Evolutionary conservation across 2,329 filamentous ascomycete genomes (phyloP).

Genomic region (Diaporthe sp.): DNA sequence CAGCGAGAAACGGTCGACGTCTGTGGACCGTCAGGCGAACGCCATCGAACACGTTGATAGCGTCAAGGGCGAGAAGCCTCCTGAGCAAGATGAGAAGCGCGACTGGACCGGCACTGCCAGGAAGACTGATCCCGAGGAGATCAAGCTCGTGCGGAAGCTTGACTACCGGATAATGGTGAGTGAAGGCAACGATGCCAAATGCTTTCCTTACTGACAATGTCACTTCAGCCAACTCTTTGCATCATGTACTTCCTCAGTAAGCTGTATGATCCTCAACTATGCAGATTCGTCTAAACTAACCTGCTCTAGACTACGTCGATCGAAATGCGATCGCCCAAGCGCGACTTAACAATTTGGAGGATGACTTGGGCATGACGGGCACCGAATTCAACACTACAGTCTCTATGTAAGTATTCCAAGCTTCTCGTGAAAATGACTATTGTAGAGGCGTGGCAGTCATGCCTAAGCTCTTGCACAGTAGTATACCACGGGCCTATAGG

Average conservation of each 20-base stretch:
- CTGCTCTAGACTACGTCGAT: constrained; percentile 19
- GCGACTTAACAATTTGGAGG: constrained; percentile 19
- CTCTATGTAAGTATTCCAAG: neutral
- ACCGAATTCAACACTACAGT: constrained; percentile 34
- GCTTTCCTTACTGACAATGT: neutral
- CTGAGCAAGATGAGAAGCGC: constrained; percentile 10
- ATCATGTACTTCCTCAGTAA: constrained; percentile 32
- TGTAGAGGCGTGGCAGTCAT: neutral
- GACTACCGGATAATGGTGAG: constrained; percentile 53
- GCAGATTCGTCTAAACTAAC: too few species aligned
- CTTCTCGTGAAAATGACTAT: neutral
- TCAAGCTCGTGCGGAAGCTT: constrained; percentile 54
- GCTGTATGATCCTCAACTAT: too few species aligned
- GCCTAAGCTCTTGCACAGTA: neutral
- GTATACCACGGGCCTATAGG: accelerated
- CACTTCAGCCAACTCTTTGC: constrained; percentile 15
- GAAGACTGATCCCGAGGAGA: constrained; percentile 53
- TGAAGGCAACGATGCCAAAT: neutral
- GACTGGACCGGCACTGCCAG: constrained; percentile 26
- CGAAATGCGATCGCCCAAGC: constrained; percentile 23
- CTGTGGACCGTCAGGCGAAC: neutral
- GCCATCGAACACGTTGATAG: constrained; percentile 4
- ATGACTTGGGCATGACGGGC: constrained; percentile 21
- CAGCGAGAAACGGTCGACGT: constrained; percentile 14
- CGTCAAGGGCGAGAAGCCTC: constrained; percentile 1